Evolutionary conservation across 2,329 filamentous ascomycete genomes (phyloP).

Genomic region (Aureobasidium lini): DNA sequence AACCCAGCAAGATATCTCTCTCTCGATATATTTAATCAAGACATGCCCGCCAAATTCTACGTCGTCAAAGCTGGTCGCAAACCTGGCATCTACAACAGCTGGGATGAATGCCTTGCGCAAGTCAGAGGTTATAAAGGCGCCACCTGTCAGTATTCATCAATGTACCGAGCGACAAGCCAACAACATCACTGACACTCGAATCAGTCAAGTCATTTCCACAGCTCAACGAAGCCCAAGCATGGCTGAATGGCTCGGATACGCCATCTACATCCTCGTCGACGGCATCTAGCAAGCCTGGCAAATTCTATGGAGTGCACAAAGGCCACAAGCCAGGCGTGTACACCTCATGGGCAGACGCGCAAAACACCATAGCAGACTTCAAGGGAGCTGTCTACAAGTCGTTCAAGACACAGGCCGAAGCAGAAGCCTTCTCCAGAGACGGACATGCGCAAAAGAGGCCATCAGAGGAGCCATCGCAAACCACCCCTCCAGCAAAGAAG

Average conservation of each 20-base stretch:
- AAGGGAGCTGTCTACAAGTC: conserved; percentile 53
- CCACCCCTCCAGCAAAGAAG: conserved; percentile 25
- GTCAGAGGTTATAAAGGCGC: conserved; percentile 51
- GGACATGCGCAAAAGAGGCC: conserved; percentile 21
- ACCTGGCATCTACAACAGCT: conserved; percentile 57
- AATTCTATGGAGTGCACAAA: conserved; percentile 54
- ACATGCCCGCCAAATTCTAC: conserved; percentile 49
- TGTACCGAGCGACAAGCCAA: neutral
- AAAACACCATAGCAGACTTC: conserved; percentile 65
- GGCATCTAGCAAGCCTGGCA: conserved; percentile 28
- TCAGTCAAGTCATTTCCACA: conserved; percentile 73
- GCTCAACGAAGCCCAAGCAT: conserved; percentile 69
- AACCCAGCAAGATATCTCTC: neutral
- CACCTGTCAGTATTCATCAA: conserved; percentile 25
- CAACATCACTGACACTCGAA: neutral
- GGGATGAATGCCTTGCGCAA: conserved; percentile 55
- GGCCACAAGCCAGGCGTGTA: conserved; percentile 56
- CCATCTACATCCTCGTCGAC: conserved; percentile 28
- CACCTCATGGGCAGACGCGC: conserved; percentile 60
- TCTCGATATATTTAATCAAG: conserved; percentile 35
- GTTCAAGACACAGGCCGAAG: conserved; percentile 53
- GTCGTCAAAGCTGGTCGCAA: conserved; percentile 53
- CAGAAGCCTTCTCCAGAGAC: conserved; percentile 63
- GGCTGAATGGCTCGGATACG: conserved; percentile 49
- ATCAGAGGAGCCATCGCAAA: conserved; percentile 17